Conservation (phyloP, 768 basidiomycete species). For the Naganishia friedmannii region DNA sequence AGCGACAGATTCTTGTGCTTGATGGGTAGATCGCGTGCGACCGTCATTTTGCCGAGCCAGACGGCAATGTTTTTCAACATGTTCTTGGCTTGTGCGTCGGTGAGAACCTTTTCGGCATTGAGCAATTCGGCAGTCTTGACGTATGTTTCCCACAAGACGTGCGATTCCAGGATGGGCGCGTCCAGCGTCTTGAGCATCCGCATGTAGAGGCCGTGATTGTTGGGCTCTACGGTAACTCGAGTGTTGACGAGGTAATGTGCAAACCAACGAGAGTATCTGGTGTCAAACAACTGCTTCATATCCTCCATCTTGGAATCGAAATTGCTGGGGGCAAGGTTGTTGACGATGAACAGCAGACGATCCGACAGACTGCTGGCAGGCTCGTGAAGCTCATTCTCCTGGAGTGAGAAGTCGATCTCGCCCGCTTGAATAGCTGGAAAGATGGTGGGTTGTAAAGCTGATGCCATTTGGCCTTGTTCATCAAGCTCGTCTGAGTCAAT, state of each 20-base stretch:
- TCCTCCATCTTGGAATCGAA: conserved; percentile 83
- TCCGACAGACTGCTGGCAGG: conserved; percentile 88
- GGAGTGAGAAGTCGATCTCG: conserved; percentile 61
- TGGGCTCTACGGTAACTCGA: conserved; percentile 90
- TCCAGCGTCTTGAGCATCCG: conserved; percentile 85
- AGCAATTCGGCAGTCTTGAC: conserved; percentile 78
- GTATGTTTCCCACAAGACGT: conserved; percentile 91
- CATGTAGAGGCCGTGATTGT: conserved; percentile 92
- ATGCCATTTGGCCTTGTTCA: conserved; percentile 32
- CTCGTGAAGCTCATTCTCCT: conserved; percentile 60
- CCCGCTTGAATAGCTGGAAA: conserved; percentile 44
- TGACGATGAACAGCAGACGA: conserved; percentile 93
- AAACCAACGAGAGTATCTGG: conserved; percentile 87
- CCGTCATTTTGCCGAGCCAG: conserved; percentile 90
- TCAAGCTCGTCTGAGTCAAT: conserved; percentile 41
- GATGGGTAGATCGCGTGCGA: conserved; percentile 88
- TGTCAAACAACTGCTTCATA: conserved; percentile 78
- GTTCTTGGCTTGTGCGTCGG: conserved; percentile 76
- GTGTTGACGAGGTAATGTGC: conserved; percentile 96
- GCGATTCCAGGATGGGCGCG: conserved; percentile 63
- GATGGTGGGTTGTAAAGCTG: conserved; percentile 35
- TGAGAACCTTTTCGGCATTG: conserved; percentile 85
- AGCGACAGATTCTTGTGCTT: conserved; percentile 88
- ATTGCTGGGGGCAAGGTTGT: conserved; percentile 92
- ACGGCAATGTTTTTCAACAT: conserved; percentile 89